Conservation (phyloP, 108 stramenopile genomes). For the Skeletonema potamos region DNA sequence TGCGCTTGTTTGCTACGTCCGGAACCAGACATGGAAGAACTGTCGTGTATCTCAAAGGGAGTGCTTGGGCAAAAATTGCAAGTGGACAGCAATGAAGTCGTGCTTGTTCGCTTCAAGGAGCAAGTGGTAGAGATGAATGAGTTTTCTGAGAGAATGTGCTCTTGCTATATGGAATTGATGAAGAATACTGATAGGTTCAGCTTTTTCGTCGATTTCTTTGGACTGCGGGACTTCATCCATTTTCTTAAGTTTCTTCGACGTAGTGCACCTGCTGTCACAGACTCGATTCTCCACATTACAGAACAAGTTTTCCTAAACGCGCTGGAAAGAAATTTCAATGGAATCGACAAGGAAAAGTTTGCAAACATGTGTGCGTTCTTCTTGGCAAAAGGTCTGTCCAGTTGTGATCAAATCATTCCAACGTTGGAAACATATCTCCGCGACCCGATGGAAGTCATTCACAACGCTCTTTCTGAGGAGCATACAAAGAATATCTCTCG, state of each 20-base stretch:
- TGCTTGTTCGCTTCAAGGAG: conserved; percentile 4
- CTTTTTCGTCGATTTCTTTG: conserved; percentile 31
- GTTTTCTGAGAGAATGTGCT: conserved; percentile 20
- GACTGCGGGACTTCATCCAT: conserved; percentile 32
- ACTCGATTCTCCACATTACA: conserved; percentile 1
- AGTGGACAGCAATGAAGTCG: neutral
- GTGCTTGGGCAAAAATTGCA: conserved; percentile 10
- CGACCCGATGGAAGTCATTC: conserved; percentile 21
- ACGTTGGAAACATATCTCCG: conserved; percentile 4
- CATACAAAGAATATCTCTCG: neutral
- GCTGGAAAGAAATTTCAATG: conserved; percentile 27
- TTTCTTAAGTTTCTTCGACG: conserved; percentile 18
- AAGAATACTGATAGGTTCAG: conserved; percentile 17
- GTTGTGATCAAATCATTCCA: neutral
- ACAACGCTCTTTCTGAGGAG: conserved; percentile 20
- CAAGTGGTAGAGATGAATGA: neutral
- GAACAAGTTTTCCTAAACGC: neutral
- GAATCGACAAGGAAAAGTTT: conserved; percentile 13
- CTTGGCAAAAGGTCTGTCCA: neutral
- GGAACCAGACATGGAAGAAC: conserved; percentile 40
- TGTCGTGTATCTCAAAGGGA: conserved; percentile 22
- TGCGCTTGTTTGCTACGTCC: conserved; percentile 24
- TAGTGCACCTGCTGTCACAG: neutral
- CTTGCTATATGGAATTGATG: conserved; percentile 19
- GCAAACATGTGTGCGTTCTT: conserved; percentile 12